These are phyloP conservation scores for Aspergillus glaucus DNA, from an alignment of 2,329 filamentous ascomycete genomes.

Conservation along the genomic window DNA sequence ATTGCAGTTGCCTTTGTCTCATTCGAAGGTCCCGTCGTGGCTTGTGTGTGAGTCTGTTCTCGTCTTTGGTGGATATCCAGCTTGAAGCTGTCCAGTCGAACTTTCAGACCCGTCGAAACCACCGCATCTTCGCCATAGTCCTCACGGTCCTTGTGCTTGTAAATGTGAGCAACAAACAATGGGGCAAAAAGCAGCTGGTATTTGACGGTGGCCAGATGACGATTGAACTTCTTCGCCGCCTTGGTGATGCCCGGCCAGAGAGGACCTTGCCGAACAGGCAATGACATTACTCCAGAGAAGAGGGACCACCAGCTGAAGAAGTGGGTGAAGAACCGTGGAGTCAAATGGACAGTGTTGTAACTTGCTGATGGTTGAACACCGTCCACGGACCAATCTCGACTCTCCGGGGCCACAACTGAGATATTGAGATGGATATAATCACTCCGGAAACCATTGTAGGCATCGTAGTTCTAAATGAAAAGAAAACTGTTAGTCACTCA, in stretches of 20 bases:
- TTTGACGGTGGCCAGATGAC: constrained; percentile 97
- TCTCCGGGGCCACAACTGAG: constrained; percentile 77
- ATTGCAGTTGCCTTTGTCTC: constrained; percentile 82
- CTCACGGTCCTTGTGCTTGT: constrained; percentile 95
- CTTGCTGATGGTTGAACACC: constrained; percentile 72
- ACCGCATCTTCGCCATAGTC: constrained; percentile 72
- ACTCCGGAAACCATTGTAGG: constrained; percentile 94
- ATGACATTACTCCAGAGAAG: constrained; percentile 88
- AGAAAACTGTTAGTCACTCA: constrained; percentile 19
- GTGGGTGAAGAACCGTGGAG: constrained; percentile 93
- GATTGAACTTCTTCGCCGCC: constrained; percentile 96
- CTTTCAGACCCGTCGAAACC: constrained; percentile 92
- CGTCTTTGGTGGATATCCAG: constrained; percentile 90
- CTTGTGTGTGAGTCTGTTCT: constrained; percentile 80
- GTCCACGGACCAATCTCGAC: constrained; percentile 76
- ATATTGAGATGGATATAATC: constrained; percentile 95
- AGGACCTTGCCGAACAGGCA: constrained; percentile 85
- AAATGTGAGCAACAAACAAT: constrained; percentile 91
- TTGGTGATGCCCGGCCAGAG: constrained; percentile 92
- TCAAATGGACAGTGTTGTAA: constrained; percentile 94
- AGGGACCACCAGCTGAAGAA: constrained; percentile 98
- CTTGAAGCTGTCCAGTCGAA: constrained; percentile 94
- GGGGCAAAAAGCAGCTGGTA: constrained; percentile 91
- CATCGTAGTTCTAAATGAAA: constrained; percentile 65
- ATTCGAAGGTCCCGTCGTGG: constrained; percentile 63